Evolutionary conservation across 208 protist genomes (phyloP).

Genomic region (Jaenimonas drosophilae): DNA sequence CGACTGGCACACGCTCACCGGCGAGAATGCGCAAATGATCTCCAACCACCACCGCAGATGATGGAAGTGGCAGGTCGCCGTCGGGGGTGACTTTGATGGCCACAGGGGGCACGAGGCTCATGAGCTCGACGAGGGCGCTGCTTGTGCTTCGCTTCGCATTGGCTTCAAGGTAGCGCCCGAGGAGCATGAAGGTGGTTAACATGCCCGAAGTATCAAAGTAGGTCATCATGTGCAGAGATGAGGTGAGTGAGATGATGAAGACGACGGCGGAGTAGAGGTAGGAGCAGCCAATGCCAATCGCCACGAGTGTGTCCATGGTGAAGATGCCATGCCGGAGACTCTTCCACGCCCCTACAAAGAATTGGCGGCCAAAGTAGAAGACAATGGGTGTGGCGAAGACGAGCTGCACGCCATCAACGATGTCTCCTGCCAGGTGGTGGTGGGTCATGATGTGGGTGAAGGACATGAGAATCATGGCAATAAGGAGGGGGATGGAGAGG

Average conservation of each 20-base stretch:
- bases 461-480: slow-evolving; percentile 63
- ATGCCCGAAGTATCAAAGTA: slow-evolving; percentile 95
- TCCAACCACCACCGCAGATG: slow-evolving; percentile 23
- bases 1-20: slow-evolving; percentile 86
- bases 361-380: slow-evolving; percentile 62
- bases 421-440: slow-evolving; percentile 1
- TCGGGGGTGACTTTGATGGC: slow-evolving; percentile 20
- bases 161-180: slow-evolving; percentile 93
- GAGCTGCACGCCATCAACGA: slow-evolving; percentile 47
- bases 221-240: slow-evolving; percentile 18
- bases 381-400: slow-evolving; percentile 72
- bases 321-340: slow-evolving; percentile 42
- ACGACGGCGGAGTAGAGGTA: slow-evolving; percentile 65
- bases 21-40: slow-evolving; percentile 80
- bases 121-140: slow-evolving; percentile 77
- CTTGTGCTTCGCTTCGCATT: slow-evolving; percentile 90
- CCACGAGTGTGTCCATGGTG: slow-evolving; percentile 88
- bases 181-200: slow-evolving; percentile 93
- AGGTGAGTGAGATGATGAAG: slow-evolving; percentile 21
- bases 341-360: slow-evolving; percentile 59
- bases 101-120: slow-evolving; percentile 66
- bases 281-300: slow-evolving; percentile 60
- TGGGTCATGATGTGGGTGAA: slow-evolving; percentile 14
- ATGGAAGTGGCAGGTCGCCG: slow-evolving; percentile 17
- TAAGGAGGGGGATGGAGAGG: slow-evolving; percentile 48